phyloP scores from a whole-genome alignment of 345 rosid genomes.

The rapeseed (Brassica napus) region Da-Ae NC_063440.1:20284501-20285000 shows the following conservation, averaged over 20 bases:
- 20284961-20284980: not conserved
- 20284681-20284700: constrained; percentile 56
- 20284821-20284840: constrained; percentile 77
- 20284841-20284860: constrained; percentile 66
- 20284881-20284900: constrained; percentile 50
- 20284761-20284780: not conserved
- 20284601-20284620: constrained; percentile 62
- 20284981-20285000: constrained; percentile 38
- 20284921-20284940: constrained; percentile 37
- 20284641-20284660: constrained; percentile 45
- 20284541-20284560: not conserved
- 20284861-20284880: constrained; percentile 62
- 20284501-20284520: constrained; percentile 1
- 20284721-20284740: constrained; percentile 83
- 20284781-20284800: not conserved
- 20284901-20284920: not conserved
- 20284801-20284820: not conserved
- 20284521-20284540: constrained; percentile 8
- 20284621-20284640: constrained; percentile 43
- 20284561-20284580: constrained; percentile 24
- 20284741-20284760: constrained; percentile 53
- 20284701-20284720: constrained; percentile 72
- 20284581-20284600: constrained; percentile 56
- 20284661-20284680: constrained; percentile 49
- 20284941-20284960: not conserved